A percentile compares a stretch with the other conserved stretches of the same genome.
These are phyloP conservation scores for Trichoderma afroharzianum DNA, from an alignment of 2,329 filamentous ascomycete genomes.

Conservation along the genomic window DNA sequence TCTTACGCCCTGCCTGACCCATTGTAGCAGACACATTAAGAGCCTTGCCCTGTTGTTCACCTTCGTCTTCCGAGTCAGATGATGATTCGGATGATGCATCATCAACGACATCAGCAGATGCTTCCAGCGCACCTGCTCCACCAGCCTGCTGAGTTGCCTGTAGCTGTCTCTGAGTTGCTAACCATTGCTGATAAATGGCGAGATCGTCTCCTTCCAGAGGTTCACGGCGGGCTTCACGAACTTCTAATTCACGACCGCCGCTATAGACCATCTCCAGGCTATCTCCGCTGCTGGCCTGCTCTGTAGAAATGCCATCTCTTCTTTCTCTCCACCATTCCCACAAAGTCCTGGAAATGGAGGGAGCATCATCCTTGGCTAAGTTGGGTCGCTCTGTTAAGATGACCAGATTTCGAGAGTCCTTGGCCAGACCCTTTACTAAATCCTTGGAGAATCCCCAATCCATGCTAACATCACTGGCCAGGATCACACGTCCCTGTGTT, in stretches of 20 bases:
- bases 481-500: conserved; percentile 65
- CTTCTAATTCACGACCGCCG: conserved; percentile 57
- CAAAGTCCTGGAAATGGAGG: conserved; percentile 67
- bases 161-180: conserved; percentile 82
- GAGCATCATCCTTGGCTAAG: conserved; percentile 36
- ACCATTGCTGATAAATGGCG: conserved; percentile 82
- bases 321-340: conserved; percentile 77
- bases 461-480: conserved; percentile 84
- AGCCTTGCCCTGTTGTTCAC: conserved; percentile 85
- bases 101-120: conserved; percentile 69
- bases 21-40: conserved; percentile 84
- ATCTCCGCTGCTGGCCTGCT: conserved; percentile 52
- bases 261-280: conserved; percentile 64
- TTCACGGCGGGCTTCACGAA: conserved; percentile 59
- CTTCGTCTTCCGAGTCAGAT: conserved; percentile 80
- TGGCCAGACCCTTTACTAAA: conserved; percentile 68
- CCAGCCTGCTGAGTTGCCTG: conserved; percentile 74
- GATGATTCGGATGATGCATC: conserved; percentile 84
- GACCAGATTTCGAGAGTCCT: conserved; percentile 76
- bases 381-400: conserved; percentile 75
- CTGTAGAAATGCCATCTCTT: conserved; percentile 58
- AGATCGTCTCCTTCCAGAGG: conserved; percentile 74
- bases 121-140: conserved; percentile 64
- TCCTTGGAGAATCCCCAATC: conserved; percentile 95
- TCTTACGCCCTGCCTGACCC: conserved; percentile 78